These are phyloP conservation scores for Myxozyma monticola DNA, from an alignment of 805 yeast species.

Conservation along the genomic window DNA sequence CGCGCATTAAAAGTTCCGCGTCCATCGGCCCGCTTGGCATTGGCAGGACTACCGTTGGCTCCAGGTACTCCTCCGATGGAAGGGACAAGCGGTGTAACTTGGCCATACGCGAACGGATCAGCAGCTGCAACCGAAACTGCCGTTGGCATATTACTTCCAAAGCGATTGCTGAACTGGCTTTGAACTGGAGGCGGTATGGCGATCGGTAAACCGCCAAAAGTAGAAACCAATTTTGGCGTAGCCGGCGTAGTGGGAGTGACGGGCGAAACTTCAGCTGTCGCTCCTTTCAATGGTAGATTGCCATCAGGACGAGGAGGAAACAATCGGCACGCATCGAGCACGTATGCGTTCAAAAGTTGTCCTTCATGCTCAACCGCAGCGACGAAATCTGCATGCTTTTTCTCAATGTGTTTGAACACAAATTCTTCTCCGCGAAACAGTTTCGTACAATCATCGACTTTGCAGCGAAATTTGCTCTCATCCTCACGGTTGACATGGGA, in stretches of 20 bases:
- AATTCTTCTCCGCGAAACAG: slow-evolving; percentile 31
- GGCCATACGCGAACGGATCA: slow-evolving; percentile 20
- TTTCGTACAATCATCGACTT: slow-evolving; percentile 28
- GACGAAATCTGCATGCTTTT: slow-evolving; percentile 28
- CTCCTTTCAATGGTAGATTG: slow-evolving; percentile 6
- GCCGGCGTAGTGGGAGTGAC: neutral
- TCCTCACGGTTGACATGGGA: slow-evolving; percentile 23
- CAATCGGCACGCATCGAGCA: slow-evolving; percentile 24
- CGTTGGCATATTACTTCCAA: no score
- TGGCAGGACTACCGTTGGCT: no score
- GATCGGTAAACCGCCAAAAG: slow-evolving; percentile 20
- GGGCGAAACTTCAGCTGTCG: neutral
- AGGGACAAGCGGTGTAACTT: no score
- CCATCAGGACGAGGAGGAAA: slow-evolving; percentile 23
- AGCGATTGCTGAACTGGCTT: no score
- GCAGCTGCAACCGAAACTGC: no score
- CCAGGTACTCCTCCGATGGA: no score
- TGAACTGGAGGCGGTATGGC: slow-evolving; percentile 13
- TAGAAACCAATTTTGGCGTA: no score
- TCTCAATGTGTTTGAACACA: slow-evolving; percentile 28
- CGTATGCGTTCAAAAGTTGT: slow-evolving; percentile 19
- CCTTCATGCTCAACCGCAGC: slow-evolving; percentile 10
- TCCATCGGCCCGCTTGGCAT: no score
- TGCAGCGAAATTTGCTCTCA: slow-evolving; percentile 28
- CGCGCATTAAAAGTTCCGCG: no score